Evolutionary conservation across 805 yeast species (phyloP).

Genomic region (Schwanniomyces sp.): DNA sequence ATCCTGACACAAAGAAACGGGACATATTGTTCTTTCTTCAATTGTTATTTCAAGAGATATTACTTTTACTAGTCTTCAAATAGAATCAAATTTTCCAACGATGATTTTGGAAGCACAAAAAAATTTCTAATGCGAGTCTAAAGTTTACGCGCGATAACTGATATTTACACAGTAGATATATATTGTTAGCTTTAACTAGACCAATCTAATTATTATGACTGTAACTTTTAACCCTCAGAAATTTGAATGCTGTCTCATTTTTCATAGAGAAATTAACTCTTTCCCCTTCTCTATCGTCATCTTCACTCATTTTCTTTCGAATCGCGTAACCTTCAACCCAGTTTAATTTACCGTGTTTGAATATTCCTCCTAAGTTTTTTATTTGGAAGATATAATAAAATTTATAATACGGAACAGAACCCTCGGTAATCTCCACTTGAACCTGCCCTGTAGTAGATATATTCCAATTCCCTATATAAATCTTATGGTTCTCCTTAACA

Average conservation of each 20-base stretch:
- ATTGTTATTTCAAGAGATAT: slow-evolving; percentile 1
- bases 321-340: slow-evolving; percentile 69
- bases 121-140: slow-evolving; percentile 10
- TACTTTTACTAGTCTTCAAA: slow-evolving; percentile 1
- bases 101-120: slow-evolving; percentile 16
- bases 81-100: slow-evolving; percentile 25
- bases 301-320: slow-evolving; percentile 36
- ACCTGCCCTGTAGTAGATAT: slow-evolving; percentile 52
- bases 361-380: slow-evolving; percentile 53
- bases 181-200: neutral
- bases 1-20: slow-evolving; percentile 78
- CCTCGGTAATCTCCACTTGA: slow-evolving; percentile 50
- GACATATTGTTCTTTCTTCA: slow-evolving; percentile 55
- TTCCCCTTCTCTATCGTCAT: slow-evolving; percentile 52
- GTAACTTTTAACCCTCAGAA: slow-evolving; percentile 59
- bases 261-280: slow-evolving; percentile 50
- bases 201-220: slow-evolving; percentile 4
- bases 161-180: slow-evolving; percentile 3
- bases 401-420: slow-evolving; percentile 58
- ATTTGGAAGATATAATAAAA: slow-evolving; percentile 67
- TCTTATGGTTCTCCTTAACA: slow-evolving; percentile 29
- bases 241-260: slow-evolving; percentile 79
- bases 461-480: slow-evolving; percentile 56
- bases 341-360: slow-evolving; percentile 64
- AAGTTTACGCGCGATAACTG: slow-evolving; percentile 10